Evolutionary conservation across 306 rosid species (phyloP), one percentile per base, ranked within the genome.

Genomic region (Sophora flavescens): DNA sequence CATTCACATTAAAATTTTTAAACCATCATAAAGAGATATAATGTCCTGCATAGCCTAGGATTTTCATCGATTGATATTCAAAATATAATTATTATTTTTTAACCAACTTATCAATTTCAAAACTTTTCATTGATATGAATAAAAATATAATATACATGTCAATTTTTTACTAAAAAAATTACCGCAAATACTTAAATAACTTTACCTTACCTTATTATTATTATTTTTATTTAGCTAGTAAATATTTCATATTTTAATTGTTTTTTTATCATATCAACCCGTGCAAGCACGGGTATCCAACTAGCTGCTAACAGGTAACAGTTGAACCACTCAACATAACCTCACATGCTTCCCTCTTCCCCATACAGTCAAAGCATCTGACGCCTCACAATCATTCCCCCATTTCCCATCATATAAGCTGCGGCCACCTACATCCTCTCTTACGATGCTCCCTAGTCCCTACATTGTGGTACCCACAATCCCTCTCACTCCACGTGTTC

Each of bases 401-500:
- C 75, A 22, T 41, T n/a, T 15, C 32, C 8, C 60, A 35, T 44
- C 62, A 67, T 54, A 67, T 8, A 47, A 67, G 70, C 56, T 51
- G 32, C 62, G 17, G 64, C 63, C n/a, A 45, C 63, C 28, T 14
- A 41, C 78, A 79, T 13, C 0, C 72, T 14, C 39, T 62, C 38
- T 68, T 35, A 14, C 17, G 32, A 6, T 33, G 14, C 32, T 15
- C 45, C 58, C 52, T 30, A 4, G 5, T 7, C 45, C 57, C 51
- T 28, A 3, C 15, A 4, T 44, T 13, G 3, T 65, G 32, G 88
- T 89, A 6, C 84, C 89, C 84, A 59, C 56, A 18, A 2, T 5
- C 45, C 47, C 41, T 26, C 57, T 64, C 17, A 3, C 14, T 74
- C 81, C 88, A 84, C 91, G 89, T 85, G 91, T 84, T 85, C 1